Evolutionary conservation across 306 rosid species (phyloP), one percentile per base, ranked within the genome.

Genomic region (Carpinus fangiana): DNA sequence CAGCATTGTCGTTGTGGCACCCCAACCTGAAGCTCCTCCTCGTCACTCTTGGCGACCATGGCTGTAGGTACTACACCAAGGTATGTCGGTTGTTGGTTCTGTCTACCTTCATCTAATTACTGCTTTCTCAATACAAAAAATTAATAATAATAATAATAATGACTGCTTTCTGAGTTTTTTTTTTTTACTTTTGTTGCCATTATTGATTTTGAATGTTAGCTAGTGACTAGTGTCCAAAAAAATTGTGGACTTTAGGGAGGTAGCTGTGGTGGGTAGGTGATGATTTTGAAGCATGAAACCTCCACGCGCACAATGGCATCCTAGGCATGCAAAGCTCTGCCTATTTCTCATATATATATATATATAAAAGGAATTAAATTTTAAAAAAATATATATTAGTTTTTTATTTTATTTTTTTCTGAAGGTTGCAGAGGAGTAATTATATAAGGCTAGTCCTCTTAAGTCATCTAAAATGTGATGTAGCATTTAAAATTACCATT

Each of bases 51-150:
- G 98, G 98, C 16, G 98, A 95, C 74, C 56, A 90, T 0, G 98
- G 98, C 78, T 91, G 96, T 86, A 90, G 83, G 84, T 95, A 92
- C 87, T 95, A 95, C 81, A 90, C 98, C 79, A 90, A 92, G 98
- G 99, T 95, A 85, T 2, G 34, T 31, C 34, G 34, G 0, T 31
- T 70, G 12, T 59, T 43, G 52, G 26, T 41, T 41, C 51, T 3
- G 3, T 52, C 2, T 45, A 38, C 7, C 31, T 31, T 23, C 53
- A 2, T 20, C n/a, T 4, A 31, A 53, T 59, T 60, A 23, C 34
- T 57, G 8, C 28, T 41, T 59, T 67, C 45, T 12, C 34, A 31
- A 31, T 31, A 31, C 34, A 31, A 31, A 31, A 31, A 1, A 31
- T 2, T 31, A 31, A 31, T 31, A 31, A 31, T 31, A 31, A 31